Evolutionary conservation across 2,329 filamentous ascomycete species (phyloP), one percentile per base, ranked within the genome.

Genomic region (Berkeleyomyces rouxiae): DNA sequence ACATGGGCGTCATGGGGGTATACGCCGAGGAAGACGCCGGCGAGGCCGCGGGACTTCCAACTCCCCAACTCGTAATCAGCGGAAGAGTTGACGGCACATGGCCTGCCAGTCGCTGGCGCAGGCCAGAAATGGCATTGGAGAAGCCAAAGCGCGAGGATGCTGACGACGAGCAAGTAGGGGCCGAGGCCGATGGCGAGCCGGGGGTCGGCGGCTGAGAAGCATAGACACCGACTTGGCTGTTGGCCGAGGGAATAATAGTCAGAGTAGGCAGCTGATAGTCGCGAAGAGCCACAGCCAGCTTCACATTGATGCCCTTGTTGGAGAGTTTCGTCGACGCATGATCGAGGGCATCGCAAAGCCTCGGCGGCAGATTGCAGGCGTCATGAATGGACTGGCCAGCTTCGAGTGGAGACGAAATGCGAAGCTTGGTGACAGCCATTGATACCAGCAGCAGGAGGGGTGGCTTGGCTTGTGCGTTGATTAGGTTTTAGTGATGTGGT

Each of bases 371-470:
- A 64, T 79, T 77, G 66, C 82, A 77, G 42, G 75, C 74, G 67
- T 84, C 79, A 64, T 83, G 77, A 62, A 85, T 74, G 23, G 82
- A 84, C 49, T 74, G 73, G 16, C 82, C 82, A 37, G 82, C 82
- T 74, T 85, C 83, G 63, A 86, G 76, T 11, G 83, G 82, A 59
- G 81, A 78, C 1, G 82, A 85, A 68, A 85, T 85, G 63, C 73
- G 75, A 62, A 76, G 73, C 72, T 82, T 85, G 13, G 55, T 61
- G 68, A 79, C 74, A 46, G 75, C 69, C 75, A 79, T 78, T 42
- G 36, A 40, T 43, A 47, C 7, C 39, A 68, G 67, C 11, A 42
- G 42, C 57, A 63, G 53, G 60, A 55, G 61, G 57, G 49, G 58
- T 44, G 40, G 31, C 57, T 49, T 59, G 36, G 43, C 36, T 40